A percentile compares a stretch with the other conserved stretches of the same genome.
Evolutionary conservation across 306 rosid species (phyloP).

Genomic region (Sindora glabra): DNA sequence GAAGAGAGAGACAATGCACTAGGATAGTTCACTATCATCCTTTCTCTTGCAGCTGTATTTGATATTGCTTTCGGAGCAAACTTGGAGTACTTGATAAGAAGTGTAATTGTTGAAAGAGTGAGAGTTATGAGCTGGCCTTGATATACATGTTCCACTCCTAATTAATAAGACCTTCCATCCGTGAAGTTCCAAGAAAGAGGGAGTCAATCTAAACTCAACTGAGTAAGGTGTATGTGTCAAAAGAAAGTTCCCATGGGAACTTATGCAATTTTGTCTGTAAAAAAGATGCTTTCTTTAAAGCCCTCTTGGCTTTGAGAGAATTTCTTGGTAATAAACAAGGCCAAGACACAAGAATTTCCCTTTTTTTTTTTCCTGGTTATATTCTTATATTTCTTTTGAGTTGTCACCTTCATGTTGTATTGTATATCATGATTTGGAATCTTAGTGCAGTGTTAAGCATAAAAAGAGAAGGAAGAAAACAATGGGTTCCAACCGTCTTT

Average conservation of each 20-base stretch:
- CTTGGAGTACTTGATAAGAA: too few relatives aligned
- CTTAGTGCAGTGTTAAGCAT: slow-evolving; percentile 2
- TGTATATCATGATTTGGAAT: slow-evolving; percentile 13
- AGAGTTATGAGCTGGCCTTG: not conserved
- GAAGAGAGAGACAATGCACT: too few relatives aligned
- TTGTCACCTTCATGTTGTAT: slow-evolving; percentile 24
- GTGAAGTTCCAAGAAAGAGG: not conserved
- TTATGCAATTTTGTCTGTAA: not conserved
- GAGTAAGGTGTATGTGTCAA: not conserved
- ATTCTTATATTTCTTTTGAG: slow-evolving; percentile 22
- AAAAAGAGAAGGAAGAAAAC: slow-evolving; percentile 9
- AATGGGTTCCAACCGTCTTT: slow-evolving; percentile 12
- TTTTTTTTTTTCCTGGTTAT: slow-evolving; percentile 27
- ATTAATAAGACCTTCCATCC: too few relatives aligned
- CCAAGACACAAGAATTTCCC: slow-evolving; percentile 14
- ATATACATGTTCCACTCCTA: too few relatives aligned
- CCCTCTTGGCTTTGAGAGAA: slow-evolving; percentile 27
- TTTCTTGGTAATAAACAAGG: slow-evolving; percentile 23
- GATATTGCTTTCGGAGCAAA: too few relatives aligned
- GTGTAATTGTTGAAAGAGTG: too few relatives aligned
- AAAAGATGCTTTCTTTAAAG: too few relatives aligned
- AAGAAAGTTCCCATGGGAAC: not conserved
- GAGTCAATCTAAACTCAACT: not conserved
- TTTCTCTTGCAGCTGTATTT: too few relatives aligned
- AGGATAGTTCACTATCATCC: too few relatives aligned